Percentiles rank a stretch among this genome's conserved stretches.
Evolutionary conservation across 2,329 filamentous ascomycete genomes (phyloP).

Genomic region (Penicillium sp.): DNA sequence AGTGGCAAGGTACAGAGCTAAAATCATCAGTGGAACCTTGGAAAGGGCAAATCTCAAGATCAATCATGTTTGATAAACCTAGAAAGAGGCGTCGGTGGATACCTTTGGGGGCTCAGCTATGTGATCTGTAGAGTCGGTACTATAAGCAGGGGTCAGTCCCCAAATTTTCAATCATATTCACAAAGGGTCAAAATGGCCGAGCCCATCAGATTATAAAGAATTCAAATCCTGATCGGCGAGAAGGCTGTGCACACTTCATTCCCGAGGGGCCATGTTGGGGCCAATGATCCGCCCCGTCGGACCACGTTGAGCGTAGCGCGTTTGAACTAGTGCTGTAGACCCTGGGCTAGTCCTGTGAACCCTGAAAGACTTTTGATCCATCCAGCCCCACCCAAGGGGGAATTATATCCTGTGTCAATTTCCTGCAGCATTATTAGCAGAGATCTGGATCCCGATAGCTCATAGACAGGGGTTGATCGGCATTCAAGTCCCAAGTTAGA

Average conservation of each 20-base stretch:
- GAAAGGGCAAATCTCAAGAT: not conserved
- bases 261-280: not conserved
- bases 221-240: not conserved
- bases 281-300: not conserved
- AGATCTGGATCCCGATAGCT: not conserved
- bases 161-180: not conserved
- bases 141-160: not conserved
- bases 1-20: not conserved
- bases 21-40: not conserved
- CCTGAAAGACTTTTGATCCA: not conserved
- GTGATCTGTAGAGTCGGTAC: not conserved
- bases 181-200: not conserved
- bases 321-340: not conserved
- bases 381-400: not conserved
- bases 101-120: not conserved
- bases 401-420: not conserved
- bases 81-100: not conserved
- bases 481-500: not conserved
- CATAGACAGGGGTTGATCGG: not conserved
- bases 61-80: not conserved
- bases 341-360: not conserved
- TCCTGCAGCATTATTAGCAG: not conserved
- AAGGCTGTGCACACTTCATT: not conserved
- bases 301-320: not conserved
- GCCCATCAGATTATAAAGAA: not conserved